Conservation (phyloP, 2,329 filamentous ascomycete species). For the Ophioceras dolichostomum region DNA sequence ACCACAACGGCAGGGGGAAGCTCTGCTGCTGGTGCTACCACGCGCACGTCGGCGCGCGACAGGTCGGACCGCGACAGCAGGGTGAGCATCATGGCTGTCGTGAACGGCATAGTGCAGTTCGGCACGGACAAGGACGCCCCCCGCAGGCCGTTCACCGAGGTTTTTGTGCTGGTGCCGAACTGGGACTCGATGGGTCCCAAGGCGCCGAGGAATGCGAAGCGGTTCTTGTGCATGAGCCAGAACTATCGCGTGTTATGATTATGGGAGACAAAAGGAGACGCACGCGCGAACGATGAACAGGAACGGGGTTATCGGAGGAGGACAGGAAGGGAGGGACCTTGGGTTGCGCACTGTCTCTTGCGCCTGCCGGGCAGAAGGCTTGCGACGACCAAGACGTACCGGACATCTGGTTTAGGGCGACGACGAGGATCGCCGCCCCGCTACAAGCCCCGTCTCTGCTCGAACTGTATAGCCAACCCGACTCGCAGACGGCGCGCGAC, state of each 20-base stretch:
- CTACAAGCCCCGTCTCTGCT: too few species aligned
- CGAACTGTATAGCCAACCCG: too few species aligned
- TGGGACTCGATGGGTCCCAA: conserved; percentile 44
- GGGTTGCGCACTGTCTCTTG: too few species aligned
- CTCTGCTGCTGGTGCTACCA: background rate
- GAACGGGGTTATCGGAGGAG: too few species aligned
- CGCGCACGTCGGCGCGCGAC: conserved; percentile 9
- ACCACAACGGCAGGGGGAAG: conserved; percentile 4
- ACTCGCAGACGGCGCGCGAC: too few species aligned
- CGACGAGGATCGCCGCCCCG: too few species aligned
- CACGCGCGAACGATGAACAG: too few species aligned
- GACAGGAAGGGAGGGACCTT: too few species aligned
- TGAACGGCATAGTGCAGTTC: conserved; percentile 61
- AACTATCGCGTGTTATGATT: conserved; percentile 49
- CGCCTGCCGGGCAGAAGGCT: too few species aligned
- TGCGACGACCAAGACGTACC: too few species aligned
- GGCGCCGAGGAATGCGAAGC: conserved; percentile 37
- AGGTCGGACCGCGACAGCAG: conserved; percentile 36
- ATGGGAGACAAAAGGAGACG: background rate
- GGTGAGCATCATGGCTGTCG: conserved; percentile 59
- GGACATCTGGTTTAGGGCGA: too few species aligned
- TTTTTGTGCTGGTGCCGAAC: conserved; percentile 70
- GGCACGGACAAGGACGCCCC: conserved; percentile 49
- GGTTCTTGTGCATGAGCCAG: conserved; percentile 60
- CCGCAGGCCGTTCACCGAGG: conserved; percentile 65